A percentile compares a stretch with the other conserved stretches of the same genome.
Evolutionary conservation across 306 rosid genomes (phyloP).

Genomic region (Cotoneaster glaucophyllus): DNA sequence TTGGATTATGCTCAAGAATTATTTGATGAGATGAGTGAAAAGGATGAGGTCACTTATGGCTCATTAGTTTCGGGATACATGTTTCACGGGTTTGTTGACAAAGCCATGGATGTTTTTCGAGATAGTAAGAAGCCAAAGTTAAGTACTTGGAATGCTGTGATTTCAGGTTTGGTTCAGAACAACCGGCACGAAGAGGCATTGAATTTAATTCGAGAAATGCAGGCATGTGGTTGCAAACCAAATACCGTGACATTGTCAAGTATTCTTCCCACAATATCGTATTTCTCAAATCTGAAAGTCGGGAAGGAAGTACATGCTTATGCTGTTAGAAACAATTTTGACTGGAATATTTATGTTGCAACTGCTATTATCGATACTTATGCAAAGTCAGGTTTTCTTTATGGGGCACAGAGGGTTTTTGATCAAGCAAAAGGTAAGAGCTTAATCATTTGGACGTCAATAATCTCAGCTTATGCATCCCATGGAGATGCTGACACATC

Average conservation of each 20-base stretch:
- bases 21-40: constrained; percentile 60
- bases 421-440: constrained; percentile 45
- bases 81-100: constrained; percentile 57
- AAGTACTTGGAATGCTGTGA: constrained; percentile 65
- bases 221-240: constrained; percentile 42
- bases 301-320: constrained; percentile 76
- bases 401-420: constrained; percentile 48
- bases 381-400: constrained; percentile 65
- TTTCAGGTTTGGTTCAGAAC: constrained; percentile 81
- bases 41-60: constrained; percentile 64
- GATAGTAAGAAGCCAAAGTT: constrained; percentile 37
- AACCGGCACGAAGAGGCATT: constrained; percentile 37
- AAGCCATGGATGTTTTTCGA: constrained; percentile 55
- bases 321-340: constrained; percentile 50
- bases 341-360: constrained; percentile 49
- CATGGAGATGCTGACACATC: constrained; percentile 63
- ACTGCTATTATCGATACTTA: constrained; percentile 69
- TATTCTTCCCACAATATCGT: constrained; percentile 51
- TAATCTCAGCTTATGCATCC: constrained; percentile 72
- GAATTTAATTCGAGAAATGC: constrained; percentile 54
- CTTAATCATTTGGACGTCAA: constrained; percentile 68
- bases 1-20: constrained; percentile 65
- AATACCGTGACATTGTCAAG: constrained; percentile 70
- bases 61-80: constrained; percentile 68
- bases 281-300: constrained; percentile 53